Conservation (phyloP, 2,329 filamentous ascomycete genomes). For the Botryotinia calthae region DNA sequence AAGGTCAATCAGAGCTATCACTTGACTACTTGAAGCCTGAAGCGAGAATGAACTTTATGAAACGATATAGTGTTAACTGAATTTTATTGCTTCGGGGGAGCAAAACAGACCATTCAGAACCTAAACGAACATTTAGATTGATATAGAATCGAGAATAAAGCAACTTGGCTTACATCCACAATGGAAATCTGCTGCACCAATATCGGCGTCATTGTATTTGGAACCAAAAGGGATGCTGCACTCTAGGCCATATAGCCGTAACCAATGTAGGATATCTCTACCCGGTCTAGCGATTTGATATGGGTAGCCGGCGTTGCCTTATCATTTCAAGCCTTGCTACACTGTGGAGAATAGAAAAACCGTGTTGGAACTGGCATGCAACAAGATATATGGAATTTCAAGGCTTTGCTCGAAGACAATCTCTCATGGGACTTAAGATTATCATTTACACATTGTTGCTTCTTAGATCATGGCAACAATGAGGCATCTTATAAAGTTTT, state of each 20-base stretch:
- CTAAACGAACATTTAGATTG: not conserved
- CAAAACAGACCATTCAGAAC: too few species aligned
- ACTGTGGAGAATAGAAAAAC: not conserved
- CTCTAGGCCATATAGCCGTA: not conserved
- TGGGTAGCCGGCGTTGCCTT: too few species aligned
- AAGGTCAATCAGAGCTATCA: not conserved
- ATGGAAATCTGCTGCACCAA: not conserved
- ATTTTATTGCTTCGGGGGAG: too few species aligned
- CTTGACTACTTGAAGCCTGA: not conserved
- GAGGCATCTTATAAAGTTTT: slow-evolving; percentile 38
- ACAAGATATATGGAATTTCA: not conserved
- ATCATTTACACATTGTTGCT: not conserved
- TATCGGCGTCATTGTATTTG: not conserved
- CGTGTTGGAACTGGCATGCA: not conserved
- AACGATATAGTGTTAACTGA: not conserved
- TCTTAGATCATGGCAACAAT: too few species aligned
- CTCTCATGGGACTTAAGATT: not conserved
- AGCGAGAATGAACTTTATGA: not conserved
- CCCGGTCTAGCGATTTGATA: not conserved
- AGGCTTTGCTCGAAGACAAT: not conserved
- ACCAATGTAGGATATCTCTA: not conserved
- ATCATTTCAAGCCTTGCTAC: not conserved
- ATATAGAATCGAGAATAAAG: not conserved
- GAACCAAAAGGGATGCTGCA: not conserved
- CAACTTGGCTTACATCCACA: not conserved